Conservation (phyloP, 148 eudicot species). For the Euryodendron excelsum region DNA sequence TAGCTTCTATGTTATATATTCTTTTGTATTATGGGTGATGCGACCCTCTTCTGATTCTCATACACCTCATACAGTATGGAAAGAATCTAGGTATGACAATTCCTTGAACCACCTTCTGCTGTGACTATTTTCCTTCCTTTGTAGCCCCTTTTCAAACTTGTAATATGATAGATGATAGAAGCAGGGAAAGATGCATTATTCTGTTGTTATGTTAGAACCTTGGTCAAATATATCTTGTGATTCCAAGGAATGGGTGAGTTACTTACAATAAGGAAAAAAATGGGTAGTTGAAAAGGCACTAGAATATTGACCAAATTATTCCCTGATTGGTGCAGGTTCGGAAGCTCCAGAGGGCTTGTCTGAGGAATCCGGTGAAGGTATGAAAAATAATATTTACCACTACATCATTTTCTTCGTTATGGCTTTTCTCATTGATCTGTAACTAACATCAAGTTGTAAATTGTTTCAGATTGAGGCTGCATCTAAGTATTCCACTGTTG, state of each 20-base stretch:
- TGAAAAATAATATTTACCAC: not conserved
- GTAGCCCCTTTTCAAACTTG: not conserved
- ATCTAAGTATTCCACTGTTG: slow-evolving; percentile 86
- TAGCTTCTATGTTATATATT: not conserved
- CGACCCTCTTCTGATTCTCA: not conserved
- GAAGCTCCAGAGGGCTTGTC: slow-evolving; percentile 87
- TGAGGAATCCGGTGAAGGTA: slow-evolving; percentile 90
- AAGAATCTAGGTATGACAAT: not conserved
- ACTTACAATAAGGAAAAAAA: not conserved
- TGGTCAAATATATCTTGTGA: not conserved
- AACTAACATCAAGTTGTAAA: slow-evolving; percentile 6
- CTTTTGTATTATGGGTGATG: not conserved
- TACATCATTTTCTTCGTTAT: not conserved
- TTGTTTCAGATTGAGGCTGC: slow-evolving; percentile 63
- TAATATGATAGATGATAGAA: not conserved
- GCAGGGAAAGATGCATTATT: not conserved
- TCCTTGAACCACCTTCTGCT: not conserved
- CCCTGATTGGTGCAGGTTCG: slow-evolving; percentile 51
- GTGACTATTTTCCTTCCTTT: not conserved
- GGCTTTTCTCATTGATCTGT: not conserved
- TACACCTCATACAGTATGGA: not conserved
- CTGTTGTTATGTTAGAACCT: not conserved
- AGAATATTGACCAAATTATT: slow-evolving; percentile 9
- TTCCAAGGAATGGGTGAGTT: not conserved
- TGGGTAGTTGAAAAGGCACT: not conserved